Evolutionary conservation across 305 asterid genomes (phyloP), one percentile per base, ranked within the genome.

Genomic region (Fraxinus latifolia): DNA sequence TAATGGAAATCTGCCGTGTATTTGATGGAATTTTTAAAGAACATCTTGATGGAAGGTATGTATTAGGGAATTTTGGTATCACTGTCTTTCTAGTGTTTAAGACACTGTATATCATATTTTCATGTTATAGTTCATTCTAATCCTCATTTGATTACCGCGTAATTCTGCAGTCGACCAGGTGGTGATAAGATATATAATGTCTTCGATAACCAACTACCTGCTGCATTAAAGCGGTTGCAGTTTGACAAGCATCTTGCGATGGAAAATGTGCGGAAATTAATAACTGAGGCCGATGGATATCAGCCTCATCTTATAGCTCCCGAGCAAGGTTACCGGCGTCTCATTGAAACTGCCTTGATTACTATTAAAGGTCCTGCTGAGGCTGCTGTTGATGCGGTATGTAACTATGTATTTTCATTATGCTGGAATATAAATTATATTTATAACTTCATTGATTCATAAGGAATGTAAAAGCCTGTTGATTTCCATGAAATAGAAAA

Each of bases 291-390:
- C 58, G 97, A 93, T 84, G 95, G 97, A 73, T 93, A 93, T 82
- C 95, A 93, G 87, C 95, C 97, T 1, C 97, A 93, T 88, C 92
- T 93, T 82, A 91, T 93, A 82, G 97, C 97, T 76, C 97, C 95
- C 4, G 97, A 93, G 75, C 93, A 93, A 84, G 97, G 97, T 53
- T 93, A 91, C 80, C 94, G 94, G 34, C 95, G 93, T 72, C 93
- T 93, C 62, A 93, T 91, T 81, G 97, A 93, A 84, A 90, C 94
- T 53, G 90, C 94, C 37, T 73, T 93, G 84, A 74, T 87, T 81
- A 86, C 90, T 71, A 91, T 93, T 72, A 93, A 89, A 87, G 97
- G 95, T 81, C 97, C 97, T 34, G 92, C 97, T 65, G 96, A 90
- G 86, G 93, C 93, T 70, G 90, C 96, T 70, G 97, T 93, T 72